Evolutionary conservation across 2,329 filamentous ascomycete species (phyloP).

Genomic region (Colletotrichum zoysiae): DNA sequence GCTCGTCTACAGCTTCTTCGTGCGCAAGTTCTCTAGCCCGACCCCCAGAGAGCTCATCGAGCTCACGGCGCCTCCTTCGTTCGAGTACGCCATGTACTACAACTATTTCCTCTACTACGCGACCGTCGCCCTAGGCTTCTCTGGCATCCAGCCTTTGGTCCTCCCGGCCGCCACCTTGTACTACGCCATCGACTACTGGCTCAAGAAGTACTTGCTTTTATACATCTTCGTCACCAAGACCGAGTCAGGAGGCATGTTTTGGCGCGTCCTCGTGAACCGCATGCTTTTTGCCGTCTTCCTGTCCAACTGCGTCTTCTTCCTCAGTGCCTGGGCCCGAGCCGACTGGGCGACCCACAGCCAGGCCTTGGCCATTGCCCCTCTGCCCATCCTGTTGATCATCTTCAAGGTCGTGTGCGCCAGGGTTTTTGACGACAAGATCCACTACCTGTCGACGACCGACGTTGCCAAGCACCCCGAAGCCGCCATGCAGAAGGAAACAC

Average conservation of each 20-base stretch:
- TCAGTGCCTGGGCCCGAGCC: constrained; percentile 80
- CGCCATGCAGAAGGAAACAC: constrained; percentile 63
- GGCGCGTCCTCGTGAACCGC: constrained; percentile 94
- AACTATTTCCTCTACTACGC: constrained; percentile 98
- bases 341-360: constrained; percentile 65
- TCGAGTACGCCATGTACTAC: constrained; percentile 97
- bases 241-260: constrained; percentile 93
- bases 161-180: constrained; percentile 90
- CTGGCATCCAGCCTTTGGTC: constrained; percentile 86
- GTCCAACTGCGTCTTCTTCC: constrained; percentile 81
- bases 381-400: constrained; percentile 80
- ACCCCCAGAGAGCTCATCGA: constrained; percentile 94
- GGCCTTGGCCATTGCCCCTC: constrained; percentile 77
- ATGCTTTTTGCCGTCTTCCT: constrained; percentile 85
- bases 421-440: constrained; percentile 82
- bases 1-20: constrained; percentile 85
- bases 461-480: constrained; percentile 61
- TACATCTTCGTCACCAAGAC: constrained; percentile 98
- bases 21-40: constrained; percentile 85
- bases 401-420: constrained; percentile 90
- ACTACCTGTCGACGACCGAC: constrained; percentile 81
- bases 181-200: constrained; percentile 85
- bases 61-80: constrained; percentile 89
- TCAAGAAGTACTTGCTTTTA: constrained; percentile 95
- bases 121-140: constrained; percentile 88